Evolutionary conservation across 148 eudicot genomes (phyloP).

Genomic region (Vaccinium vitisidaea): DNA sequence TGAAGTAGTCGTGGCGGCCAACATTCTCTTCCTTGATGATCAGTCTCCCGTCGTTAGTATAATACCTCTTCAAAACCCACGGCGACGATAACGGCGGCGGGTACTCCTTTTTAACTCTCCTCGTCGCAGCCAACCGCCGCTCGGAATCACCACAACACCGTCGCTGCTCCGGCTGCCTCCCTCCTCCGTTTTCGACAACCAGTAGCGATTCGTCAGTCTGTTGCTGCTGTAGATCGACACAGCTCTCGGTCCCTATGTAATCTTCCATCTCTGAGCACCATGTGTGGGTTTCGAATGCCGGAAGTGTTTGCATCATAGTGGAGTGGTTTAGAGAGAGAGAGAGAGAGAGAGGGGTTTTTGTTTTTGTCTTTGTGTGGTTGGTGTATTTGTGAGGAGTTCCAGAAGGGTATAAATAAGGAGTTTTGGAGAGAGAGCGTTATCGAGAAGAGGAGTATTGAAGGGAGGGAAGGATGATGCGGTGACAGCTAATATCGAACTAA

Average conservation of each 20-base stretch:
- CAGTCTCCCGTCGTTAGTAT: slow-evolving; percentile 19
- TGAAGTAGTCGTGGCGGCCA: slow-evolving; percentile 7
- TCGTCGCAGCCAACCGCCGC: not conserved
- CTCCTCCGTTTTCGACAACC: too few relatives aligned
- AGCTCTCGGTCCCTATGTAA: slow-evolving; percentile 34
- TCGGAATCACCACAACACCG: not conserved
- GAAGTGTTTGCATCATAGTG: not conserved
- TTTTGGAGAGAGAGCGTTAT: slow-evolving; percentile 2
- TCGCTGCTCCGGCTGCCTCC: not conserved
- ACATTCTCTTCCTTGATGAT: slow-evolving; percentile 21
- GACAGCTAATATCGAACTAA: slow-evolving; percentile 27
- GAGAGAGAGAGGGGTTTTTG: not conserved
- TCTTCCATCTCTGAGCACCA: slow-evolving; percentile 21
- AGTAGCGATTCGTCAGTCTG: not conserved
- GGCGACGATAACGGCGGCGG: slow-evolving; percentile 31
- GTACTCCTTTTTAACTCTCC: slow-evolving; percentile 12
- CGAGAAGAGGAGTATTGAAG: slow-evolving; percentile 27
- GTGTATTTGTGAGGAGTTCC: not conserved
- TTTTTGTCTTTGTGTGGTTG: not conserved
- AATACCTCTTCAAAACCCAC: slow-evolving; percentile 18
- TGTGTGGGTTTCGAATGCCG: not conserved
- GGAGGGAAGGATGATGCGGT: slow-evolving; percentile 22
- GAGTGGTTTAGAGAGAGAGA: not conserved
- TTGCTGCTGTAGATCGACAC: slow-evolving; percentile 15
- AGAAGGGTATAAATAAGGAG: slow-evolving; percentile 16